Conservation (phyloP, 1,284 basidiomycete genomes). For the Porogramme epimiltina region DNA sequence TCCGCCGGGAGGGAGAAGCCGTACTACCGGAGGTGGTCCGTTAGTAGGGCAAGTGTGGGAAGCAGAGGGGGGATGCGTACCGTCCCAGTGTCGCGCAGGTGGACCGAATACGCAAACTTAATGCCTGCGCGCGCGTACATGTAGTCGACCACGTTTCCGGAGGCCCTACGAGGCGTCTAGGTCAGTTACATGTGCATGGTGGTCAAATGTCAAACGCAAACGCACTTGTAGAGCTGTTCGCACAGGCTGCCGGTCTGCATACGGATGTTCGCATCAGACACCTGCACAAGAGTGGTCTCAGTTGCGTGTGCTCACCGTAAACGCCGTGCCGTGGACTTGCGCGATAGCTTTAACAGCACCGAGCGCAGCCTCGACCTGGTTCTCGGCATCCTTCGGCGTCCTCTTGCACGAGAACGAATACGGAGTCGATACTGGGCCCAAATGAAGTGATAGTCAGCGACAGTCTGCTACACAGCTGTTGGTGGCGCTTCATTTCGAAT, state of each 20-base stretch:
- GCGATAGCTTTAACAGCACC: conserved; percentile 70
- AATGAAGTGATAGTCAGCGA: neutral
- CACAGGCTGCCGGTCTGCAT: conserved; percentile 67
- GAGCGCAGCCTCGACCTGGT: conserved; percentile 76
- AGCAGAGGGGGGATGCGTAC: conserved; percentile 45
- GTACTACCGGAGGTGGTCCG: conserved; percentile 47
- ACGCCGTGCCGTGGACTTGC: conserved; percentile 55
- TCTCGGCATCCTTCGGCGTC: conserved; percentile 77
- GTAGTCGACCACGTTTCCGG: conserved; percentile 80
- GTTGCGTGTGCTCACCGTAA: conserved; percentile 39
- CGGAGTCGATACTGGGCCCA: conserved; percentile 59
- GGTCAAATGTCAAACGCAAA: conserved; percentile 5
- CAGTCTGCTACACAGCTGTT: neutral
- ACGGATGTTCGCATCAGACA: neutral
- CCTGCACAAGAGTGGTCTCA: neutral
- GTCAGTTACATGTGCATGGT: neutral
- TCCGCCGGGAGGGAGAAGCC: conserved; percentile 77
- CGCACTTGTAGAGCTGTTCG: conserved; percentile 62
- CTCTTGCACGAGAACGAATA: conserved; percentile 76
- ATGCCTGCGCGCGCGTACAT: conserved; percentile 67
- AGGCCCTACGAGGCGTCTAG: conserved; percentile 41
- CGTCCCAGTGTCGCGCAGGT: conserved; percentile 82
- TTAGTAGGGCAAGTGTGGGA: neutral
- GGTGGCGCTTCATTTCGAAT: neutral
- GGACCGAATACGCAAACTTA: conserved; percentile 78